Percentiles rank a stretch among this genome's conserved stretches.
Conservation (phyloP, 169 alveolate genomes). For the Plasmodium yoelii region DNA sequence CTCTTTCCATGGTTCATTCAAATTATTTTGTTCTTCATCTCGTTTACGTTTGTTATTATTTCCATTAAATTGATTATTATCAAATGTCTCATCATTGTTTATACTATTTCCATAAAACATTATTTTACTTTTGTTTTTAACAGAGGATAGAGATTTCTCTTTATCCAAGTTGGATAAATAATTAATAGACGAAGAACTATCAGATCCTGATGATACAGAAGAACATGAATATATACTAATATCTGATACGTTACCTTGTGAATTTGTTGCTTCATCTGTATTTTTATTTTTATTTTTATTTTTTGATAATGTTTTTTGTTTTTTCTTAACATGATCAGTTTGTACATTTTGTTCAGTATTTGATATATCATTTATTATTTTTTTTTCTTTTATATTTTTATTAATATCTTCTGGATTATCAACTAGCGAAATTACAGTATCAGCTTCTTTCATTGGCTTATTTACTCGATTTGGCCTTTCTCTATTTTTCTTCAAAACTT, state of each 20-base stretch:
- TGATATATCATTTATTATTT: neutral
- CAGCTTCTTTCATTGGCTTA: slow-evolving; percentile 49
- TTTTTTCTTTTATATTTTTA: slow-evolving; percentile 16
- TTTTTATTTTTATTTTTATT: neutral
- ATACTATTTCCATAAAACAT: neutral
- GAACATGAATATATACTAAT: neutral
- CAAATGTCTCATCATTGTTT: neutral
- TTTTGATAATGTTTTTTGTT: neutral
- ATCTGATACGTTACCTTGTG: neutral
- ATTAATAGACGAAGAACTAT: neutral
- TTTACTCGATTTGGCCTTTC: neutral
- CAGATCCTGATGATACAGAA: neutral
- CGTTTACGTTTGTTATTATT: neutral
- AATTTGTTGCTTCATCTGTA: neutral
- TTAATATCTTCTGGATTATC: neutral
- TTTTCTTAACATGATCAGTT: neutral
- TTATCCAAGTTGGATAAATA: neutral
- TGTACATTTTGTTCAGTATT: neutral
- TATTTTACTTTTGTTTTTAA: neutral
- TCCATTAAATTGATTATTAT: neutral
- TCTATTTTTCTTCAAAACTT: slow-evolving; percentile 50
- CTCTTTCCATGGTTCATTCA: neutral
- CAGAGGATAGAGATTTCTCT: neutral
- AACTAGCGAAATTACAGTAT: slow-evolving; percentile 17
- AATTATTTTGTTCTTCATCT: neutral